phyloP scores from a whole-genome alignment of 2,329 filamentous ascomycete genomes.

The Exophiala spinifera region DNA sequence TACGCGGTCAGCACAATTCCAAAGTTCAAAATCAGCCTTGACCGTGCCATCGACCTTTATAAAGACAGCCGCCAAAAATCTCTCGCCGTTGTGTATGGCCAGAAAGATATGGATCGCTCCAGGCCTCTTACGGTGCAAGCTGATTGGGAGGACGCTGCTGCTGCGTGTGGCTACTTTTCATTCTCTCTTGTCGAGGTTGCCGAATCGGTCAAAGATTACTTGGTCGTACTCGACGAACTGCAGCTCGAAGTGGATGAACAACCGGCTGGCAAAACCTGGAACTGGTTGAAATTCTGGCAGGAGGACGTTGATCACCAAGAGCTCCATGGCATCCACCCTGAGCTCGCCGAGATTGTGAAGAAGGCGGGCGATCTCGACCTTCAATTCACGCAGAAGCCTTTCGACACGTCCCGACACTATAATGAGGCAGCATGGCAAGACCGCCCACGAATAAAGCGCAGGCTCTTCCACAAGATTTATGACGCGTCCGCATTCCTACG shows the following conservation, averaged over 20 bases:
- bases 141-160: slow-evolving; percentile 94
- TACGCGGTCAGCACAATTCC: slow-evolving; percentile 72
- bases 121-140: slow-evolving; percentile 75
- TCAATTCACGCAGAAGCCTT: slow-evolving; percentile 16
- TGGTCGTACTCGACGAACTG: slow-evolving; percentile 81
- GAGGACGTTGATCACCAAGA: slow-evolving; percentile 19
- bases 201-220: slow-evolving; percentile 78
- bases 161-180: slow-evolving; percentile 95
- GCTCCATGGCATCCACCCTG: slow-evolving; percentile 29
- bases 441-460: slow-evolving; percentile 22
- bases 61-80: slow-evolving; percentile 71
- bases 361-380: slow-evolving; percentile 22
- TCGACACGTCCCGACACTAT: slow-evolving; percentile 10
- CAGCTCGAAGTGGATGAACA: slow-evolving; percentile 65
- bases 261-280: slow-evolving; percentile 66
- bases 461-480: slow-evolving; percentile 45
- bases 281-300: slow-evolving; percentile 80
- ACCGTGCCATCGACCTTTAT: slow-evolving; percentile 77
- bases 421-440: slow-evolving; percentile 10
- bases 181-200: slow-evolving; percentile 89
- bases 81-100: slow-evolving; percentile 74
- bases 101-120: slow-evolving; percentile 67
- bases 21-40: slow-evolving; percentile 74
- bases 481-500: slow-evolving; percentile 55
- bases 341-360: slow-evolving; percentile 18